Evolutionary conservation across 768 basidiomycete genomes (phyloP), one percentile per base, ranked within the genome.

Genomic region (Collybia mongolica): DNA sequence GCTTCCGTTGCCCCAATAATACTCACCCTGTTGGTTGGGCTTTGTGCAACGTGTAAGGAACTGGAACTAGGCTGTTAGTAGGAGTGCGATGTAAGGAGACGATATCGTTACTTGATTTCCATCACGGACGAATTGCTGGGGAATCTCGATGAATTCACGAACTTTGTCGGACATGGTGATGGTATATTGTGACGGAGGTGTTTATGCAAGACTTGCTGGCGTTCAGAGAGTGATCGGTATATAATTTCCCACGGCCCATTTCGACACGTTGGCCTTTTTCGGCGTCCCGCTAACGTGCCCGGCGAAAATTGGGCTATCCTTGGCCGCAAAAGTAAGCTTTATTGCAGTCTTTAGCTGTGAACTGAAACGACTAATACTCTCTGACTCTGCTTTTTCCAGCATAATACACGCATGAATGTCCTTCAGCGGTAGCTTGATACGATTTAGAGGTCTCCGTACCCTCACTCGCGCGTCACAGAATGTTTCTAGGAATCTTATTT

Each of bases 11-110:
- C 11, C 7, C 14, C 44, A 11, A 48, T n/a, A 40, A 26, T 32
- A 67, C 72, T 47, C 26, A 97, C 97, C 97, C 76, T 92, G 92
- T 68, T 89, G 83, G 46, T 92, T 92, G 53, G 97, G 97, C 75
- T 99, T 99, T 51, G 94, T 96, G 81, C 97, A 99, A 65, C 95
- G 86, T 60, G 86, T 90, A 56, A 99, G 74, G 77, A 99, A 98
- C 97, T 98, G 58, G 32, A 49, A 32, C 24, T 53, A 53, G 44
- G 58, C 60, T 35, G 55, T 54, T 26, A 42, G 24, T 26, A 28
- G 35, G 38, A 9, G 19, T 20, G 3, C 9, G 18, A 24, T 28
- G 12, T 19, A 46, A 11, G 17, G 9, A 44, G 39, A 17, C 3
- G 8, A 23, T 28, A 7, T 71, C 81, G 51, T n/a, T 37, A 93